Conservation (phyloP, 176 grass and related monocot species). For the Triticum monococcum region DNA sequence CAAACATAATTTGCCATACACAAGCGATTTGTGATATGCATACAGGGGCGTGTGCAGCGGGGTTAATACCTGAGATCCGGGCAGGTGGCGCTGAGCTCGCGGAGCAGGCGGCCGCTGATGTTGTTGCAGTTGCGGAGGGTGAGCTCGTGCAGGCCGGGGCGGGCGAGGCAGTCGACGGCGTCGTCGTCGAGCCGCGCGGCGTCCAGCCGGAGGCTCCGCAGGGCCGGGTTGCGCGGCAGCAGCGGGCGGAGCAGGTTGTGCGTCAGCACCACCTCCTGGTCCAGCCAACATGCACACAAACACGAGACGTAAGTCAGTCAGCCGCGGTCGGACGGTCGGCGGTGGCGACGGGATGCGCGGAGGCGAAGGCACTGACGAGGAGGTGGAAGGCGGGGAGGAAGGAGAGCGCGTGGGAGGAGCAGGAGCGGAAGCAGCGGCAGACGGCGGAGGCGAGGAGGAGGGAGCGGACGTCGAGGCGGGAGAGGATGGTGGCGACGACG, state of each 20-base stretch:
- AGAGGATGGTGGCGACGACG: constrained; percentile 80
- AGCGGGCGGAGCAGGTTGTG: constrained; percentile 58
- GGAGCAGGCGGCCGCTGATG: constrained; percentile 73
- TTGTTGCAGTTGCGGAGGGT: constrained; percentile 73
- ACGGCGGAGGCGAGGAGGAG: constrained; percentile 56
- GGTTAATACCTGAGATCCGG: constrained; percentile 69
- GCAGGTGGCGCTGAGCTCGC: constrained; percentile 64
- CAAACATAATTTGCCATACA: background rate
- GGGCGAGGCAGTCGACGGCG: constrained; percentile 56
- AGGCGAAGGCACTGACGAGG: constrained; percentile 43
- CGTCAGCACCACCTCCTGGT: constrained; percentile 68
- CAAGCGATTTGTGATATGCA: background rate
- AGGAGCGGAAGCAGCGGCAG: constrained; percentile 66
- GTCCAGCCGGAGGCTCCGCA: constrained; percentile 80
- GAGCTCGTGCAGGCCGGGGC: constrained; percentile 70
- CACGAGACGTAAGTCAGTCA: constrained; percentile 12
- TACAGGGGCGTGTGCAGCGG: background rate
- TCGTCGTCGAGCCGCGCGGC: constrained; percentile 67
- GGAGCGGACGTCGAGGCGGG: constrained; percentile 86
- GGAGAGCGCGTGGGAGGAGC: constrained; percentile 57
- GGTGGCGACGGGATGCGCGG: background rate
- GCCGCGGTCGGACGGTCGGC: background rate
- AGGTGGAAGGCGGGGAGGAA: constrained; percentile 85
- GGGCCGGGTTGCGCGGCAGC: constrained; percentile 58
- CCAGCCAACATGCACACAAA: constrained; percentile 9